Conservation (phyloP, 805 yeast genomes). For the Pichia exigua region DNA sequence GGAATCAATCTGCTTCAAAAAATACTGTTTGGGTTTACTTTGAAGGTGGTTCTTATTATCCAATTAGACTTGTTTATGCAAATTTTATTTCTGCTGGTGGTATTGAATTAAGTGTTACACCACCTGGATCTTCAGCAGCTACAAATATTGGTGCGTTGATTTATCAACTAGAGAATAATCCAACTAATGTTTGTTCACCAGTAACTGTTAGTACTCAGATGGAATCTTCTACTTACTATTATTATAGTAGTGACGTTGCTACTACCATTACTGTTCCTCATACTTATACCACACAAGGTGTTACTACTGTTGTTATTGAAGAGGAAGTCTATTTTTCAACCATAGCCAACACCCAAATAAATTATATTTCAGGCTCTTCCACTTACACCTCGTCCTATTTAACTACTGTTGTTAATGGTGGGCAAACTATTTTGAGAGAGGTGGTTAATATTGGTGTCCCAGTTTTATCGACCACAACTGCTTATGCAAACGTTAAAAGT, state of each 20-base stretch:
- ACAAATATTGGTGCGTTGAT: background rate
- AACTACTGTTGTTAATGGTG: background rate
- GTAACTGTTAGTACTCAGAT: background rate
- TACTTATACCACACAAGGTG: background rate
- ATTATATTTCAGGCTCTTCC: background rate
- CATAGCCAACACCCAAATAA: background rate
- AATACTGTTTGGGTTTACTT: slow-evolving; percentile 1
- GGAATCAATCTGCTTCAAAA: background rate
- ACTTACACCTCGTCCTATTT: background rate
- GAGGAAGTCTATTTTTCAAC: background rate
- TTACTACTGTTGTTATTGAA: background rate
- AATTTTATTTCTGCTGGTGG: background rate
- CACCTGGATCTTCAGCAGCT: background rate
- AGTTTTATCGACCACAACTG: background rate
- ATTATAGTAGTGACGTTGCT: background rate
- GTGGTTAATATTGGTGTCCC: slow-evolving; percentile 5
- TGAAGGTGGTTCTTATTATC: slow-evolving; percentile 5
- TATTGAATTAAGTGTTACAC: background rate
- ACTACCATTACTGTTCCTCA: background rate
- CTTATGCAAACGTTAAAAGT: background rate
- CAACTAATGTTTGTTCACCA: background rate
- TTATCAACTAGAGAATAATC: background rate
- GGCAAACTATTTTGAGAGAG: background rate
- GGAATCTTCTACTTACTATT: background rate
- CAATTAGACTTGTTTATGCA: slow-evolving; percentile 6